Conservation (phyloP, 2,329 filamentous ascomycete genomes). For the Calycina marina region DNA sequence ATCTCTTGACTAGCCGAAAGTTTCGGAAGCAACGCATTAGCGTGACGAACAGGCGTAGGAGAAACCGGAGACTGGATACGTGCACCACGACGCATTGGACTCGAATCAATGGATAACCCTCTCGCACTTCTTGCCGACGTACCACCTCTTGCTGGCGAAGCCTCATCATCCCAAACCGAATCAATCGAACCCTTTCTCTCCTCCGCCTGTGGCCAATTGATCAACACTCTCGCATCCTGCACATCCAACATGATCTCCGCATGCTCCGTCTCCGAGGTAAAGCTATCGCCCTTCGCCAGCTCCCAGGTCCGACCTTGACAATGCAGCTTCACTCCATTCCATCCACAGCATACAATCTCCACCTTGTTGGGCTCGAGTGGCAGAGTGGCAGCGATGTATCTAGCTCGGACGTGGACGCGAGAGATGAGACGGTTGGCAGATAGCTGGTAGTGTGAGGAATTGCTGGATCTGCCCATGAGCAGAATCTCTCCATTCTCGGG, state of each 20-base stretch:
- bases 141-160: conserved; percentile 34
- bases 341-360: conserved; percentile 82
- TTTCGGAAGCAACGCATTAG: conserved; percentile 24
- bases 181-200: conserved; percentile 30
- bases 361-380: conserved; percentile 62
- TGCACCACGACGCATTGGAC: conserved; percentile 39
- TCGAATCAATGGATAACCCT: conserved; percentile 37
- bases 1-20: conserved; percentile 30
- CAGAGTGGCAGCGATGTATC: conserved; percentile 57
- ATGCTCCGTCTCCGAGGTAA: conserved; percentile 76
- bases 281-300: conserved; percentile 73
- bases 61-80: conserved; percentile 65
- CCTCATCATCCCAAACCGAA: conserved; percentile 51
- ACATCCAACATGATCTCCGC: conserved; percentile 92
- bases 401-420: conserved; percentile 79
- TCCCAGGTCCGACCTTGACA: conserved; percentile 82
- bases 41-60: conserved; percentile 34
- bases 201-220: conserved; percentile 63
- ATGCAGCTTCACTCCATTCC: conserved; percentile 90
- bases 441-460: conserved; percentile 89
- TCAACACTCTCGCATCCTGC: conserved; percentile 76
- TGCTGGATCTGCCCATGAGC: conserved; percentile 84
- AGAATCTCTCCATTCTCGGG: conserved; percentile 68
- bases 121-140: conserved; percentile 22
- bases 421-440: conserved; percentile 87